Conservation (phyloP, 805 yeast species). For the Kazachstania bromeliacearum region DNA sequence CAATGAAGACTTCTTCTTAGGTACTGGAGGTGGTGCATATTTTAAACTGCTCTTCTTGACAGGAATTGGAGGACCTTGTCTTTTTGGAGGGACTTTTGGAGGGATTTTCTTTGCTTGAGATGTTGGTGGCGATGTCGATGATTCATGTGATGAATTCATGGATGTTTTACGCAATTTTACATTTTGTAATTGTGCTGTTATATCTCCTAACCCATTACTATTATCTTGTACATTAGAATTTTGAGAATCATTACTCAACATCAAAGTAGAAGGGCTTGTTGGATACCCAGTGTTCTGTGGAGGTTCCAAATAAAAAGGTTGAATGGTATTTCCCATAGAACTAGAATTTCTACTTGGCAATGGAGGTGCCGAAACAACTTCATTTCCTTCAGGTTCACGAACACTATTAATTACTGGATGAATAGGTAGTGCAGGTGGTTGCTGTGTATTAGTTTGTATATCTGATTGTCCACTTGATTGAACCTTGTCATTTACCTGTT, state of each 20-base stretch:
- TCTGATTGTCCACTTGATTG: too few relatives aligned
- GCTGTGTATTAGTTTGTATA: too few relatives aligned
- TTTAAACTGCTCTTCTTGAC: slow-evolving; percentile 2
- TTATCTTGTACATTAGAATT: too few relatives aligned
- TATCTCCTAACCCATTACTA: slow-evolving; percentile 2
- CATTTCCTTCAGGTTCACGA: background rate
- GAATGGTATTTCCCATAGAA: too few relatives aligned
- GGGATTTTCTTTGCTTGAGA: slow-evolving; percentile 2
- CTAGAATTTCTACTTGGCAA: too few relatives aligned
- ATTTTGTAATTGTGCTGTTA: slow-evolving; percentile 10
- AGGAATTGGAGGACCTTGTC: background rate
- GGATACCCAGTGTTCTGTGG: too few relatives aligned
- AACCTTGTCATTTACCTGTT: too few relatives aligned
- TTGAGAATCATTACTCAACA: too few relatives aligned
- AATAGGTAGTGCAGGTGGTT: slow-evolving; percentile 12
- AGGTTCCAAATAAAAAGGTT: too few relatives aligned
- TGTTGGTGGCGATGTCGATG: slow-evolving; percentile 1
- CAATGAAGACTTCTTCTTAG: slow-evolving; percentile 9
- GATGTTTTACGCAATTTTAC: slow-evolving; percentile 10
- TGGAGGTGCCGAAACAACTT: background rate
- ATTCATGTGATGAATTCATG: background rate
- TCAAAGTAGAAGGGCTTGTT: too few relatives aligned
- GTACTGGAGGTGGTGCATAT: slow-evolving; percentile 13
- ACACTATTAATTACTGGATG: background rate
- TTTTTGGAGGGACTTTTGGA: slow-evolving; percentile 3